These are phyloP conservation scores for Linnemannia elongata DNA, from an alignment of 192 early-diverging fungal species.

Conservation along the genomic window DNA sequence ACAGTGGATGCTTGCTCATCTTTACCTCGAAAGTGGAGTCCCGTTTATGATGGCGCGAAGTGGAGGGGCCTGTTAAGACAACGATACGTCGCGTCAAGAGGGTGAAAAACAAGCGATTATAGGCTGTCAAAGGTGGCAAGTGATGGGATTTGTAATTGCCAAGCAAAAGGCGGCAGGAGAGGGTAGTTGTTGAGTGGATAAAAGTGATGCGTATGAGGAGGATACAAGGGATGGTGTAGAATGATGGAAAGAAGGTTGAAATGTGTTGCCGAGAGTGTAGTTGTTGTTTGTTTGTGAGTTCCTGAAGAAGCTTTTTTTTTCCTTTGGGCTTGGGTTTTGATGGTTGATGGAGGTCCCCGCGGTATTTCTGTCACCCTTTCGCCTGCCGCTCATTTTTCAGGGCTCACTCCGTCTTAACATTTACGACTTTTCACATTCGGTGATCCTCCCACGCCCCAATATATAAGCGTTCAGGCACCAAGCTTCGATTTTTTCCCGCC, in stretches of 20 bases:
- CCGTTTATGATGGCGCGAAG: neutral
- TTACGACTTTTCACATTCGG: neutral
- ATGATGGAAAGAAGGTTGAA: neutral
- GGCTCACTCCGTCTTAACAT: neutral
- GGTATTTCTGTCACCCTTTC: neutral
- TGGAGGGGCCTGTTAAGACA: neutral
- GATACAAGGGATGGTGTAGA: neutral
- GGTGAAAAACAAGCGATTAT: neutral
- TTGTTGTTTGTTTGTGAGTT: neutral
- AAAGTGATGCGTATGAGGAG: neutral
- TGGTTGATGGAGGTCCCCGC: conserved; percentile 7
- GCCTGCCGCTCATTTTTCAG: conserved; percentile 7
- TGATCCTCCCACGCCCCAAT: neutral
- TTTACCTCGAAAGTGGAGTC: neutral
- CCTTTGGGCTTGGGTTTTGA: conserved; percentile 1
- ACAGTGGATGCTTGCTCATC: conserved; percentile 6
- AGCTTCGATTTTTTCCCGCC: neutral
- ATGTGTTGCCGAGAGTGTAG: neutral
- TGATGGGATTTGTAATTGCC: conserved; percentile 2
- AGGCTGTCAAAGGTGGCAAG: neutral
- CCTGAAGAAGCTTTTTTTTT: conserved; percentile 2
- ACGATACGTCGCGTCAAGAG: neutral
- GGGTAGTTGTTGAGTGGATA: neutral
- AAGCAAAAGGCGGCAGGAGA: neutral
- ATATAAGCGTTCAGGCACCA: neutral